Base-by-base conservation (phyloP, 163 green algal species). In the Volvox carteri region DNA sequence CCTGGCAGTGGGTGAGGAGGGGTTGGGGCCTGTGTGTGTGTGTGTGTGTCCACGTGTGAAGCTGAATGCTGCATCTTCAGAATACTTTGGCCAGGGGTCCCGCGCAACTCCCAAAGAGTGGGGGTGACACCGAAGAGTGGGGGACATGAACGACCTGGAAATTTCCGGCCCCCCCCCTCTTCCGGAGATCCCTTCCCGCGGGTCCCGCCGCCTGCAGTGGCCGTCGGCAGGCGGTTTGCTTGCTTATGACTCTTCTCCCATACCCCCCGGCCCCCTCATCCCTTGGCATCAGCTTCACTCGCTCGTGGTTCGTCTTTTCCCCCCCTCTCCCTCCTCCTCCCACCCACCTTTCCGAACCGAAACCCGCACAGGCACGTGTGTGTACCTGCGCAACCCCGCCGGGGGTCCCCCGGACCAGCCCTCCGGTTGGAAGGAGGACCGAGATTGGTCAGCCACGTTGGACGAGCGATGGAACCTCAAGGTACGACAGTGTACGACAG, bases 381-480 rank as follows among this genome's bases (percentile, higher is more conserved):
- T 91, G 78, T 90, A 75, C 39, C 50, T 90, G 62, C 67, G 86
- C 28, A 70, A 87, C 68, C 78, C 80, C 42, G 21, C 42, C 2
- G 68, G 78, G 33, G 68, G 68, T 33, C 73, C 46, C 6, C 21
- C 78, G 8, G 46, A 73, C 87, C 72, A 78, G 30, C 89, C 39
- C 83, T 87, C 84, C 68, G 86, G 48, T 72, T 98, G 95, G 95
- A 8, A 35, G 21, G 93, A 95, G 80, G 95, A 97, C 91, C 37
- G 60, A n/a, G 90, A 84, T 3, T 97, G 93, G 90, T 85, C 74
- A 0, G 50, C 39, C 2, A 39, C 48, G 30, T 93, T 98, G 67
- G 93, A 95, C 33, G 54, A 91, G 33, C 91, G 89, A 30, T 98
- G 95, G 96, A 87, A 95, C 80, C 90, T 97, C 28, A 90, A 95